Evolutionary conservation across 768 basidiomycete species (phyloP), one percentile per base, ranked within the genome.

Genomic region (Suillus decipiens): DNA sequence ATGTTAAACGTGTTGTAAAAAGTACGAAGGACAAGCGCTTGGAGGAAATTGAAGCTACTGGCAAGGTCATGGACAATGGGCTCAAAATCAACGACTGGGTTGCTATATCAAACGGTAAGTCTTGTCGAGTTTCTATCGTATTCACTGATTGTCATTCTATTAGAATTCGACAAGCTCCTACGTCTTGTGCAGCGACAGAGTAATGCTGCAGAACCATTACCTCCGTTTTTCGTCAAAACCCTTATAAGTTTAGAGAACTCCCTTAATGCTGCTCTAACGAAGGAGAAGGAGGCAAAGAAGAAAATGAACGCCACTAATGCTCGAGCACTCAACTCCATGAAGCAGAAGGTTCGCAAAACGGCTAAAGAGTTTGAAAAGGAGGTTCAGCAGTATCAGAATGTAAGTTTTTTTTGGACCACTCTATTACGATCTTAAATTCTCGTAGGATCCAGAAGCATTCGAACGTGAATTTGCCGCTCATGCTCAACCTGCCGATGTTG

Each of bases 31-130:
- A 96, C 76, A 96, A 93, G 76, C 84, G 96, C 60, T 76, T 95
- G 72, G 94, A 90, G 55, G 97, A 99, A 82, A 96, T 99, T 87
- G 96, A 98, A 76, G 87, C 87, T 1, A 90, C 90, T 3, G 93
- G 93, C 61, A 95, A 90, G 77, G 82, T 82, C 54, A 97, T 99
- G 80, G 93, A 96, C 54, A 99, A 99, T 73, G 95, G 90, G 22
- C 81, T 92, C 66, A 96, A 93, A 82, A 96, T 96, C 69, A 96
- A 96, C 70, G 95, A 99, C 78, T 99, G 97, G 97, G 88, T 89
- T 31, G 87, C 86, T 34, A 96, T 95, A 70, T 93, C 91, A 24
- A 89, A 85, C 64, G 96, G 96, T 95, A 69, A 61, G 86, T 75
- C 24, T 54, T 24, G 14, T 41, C 28, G 15, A 17, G 28, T 62